These are phyloP conservation scores for Globisporangium carolinianum DNA, from an alignment of 352 stramenopile genomes.

Conservation along the genomic window DNA sequence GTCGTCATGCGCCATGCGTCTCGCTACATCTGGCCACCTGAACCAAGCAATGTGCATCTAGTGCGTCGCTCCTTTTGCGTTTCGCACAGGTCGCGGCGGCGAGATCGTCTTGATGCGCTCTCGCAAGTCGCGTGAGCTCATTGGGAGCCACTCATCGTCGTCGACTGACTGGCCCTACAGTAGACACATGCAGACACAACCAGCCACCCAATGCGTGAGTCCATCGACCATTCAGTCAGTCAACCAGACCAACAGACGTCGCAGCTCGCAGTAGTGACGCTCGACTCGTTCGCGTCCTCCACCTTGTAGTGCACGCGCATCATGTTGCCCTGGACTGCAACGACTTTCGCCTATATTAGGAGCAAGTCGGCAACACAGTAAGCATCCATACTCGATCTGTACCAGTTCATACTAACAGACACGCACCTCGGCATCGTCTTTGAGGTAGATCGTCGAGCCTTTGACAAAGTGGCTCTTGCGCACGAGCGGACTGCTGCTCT, in stretches of 20 bases:
- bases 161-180: conserved; percentile 47
- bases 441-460: conserved; percentile 56
- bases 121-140: conserved; percentile 37
- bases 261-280: not conserved
- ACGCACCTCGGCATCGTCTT: conserved; percentile 51
- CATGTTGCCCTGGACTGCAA: conserved; percentile 61
- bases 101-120: conserved; percentile 36
- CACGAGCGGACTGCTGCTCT: conserved; percentile 14
- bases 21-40: no score
- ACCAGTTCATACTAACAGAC: not conserved
- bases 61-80: conserved; percentile 10
- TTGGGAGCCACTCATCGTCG: conserved; percentile 64
- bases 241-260: not conserved
- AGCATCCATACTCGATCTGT: not conserved
- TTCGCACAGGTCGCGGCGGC: conserved; percentile 14
- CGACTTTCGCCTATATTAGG: conserved; percentile 41
- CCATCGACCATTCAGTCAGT: not conserved
- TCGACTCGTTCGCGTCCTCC: not conserved
- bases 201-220: no score
- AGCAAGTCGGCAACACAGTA: not conserved
- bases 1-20: no score
- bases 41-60: not conserved
- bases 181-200: not conserved
- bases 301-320: conserved; percentile 81
- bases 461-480: conserved; percentile 49